These are phyloP conservation scores for Colletotrichum brevisporum DNA, from an alignment of 2,329 filamentous ascomycete genomes.

Conservation along the genomic window DNA sequence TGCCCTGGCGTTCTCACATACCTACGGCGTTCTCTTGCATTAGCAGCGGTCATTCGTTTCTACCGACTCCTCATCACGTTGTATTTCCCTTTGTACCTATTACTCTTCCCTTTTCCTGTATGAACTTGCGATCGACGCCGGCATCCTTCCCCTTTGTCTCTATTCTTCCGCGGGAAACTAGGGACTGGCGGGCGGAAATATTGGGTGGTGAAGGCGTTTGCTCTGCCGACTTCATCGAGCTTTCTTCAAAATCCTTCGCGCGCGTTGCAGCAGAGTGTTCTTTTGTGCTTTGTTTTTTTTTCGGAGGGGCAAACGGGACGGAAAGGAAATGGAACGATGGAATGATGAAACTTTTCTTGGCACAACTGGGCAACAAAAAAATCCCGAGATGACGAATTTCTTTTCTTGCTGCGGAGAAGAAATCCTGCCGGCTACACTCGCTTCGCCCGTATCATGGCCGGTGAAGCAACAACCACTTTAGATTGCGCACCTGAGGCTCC, in stretches of 20 bases:
- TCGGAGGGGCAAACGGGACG: conserved; percentile 20
- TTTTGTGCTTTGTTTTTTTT: conserved; percentile 11
- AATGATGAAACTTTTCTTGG: conserved; percentile 26
- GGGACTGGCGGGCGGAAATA: conserved; percentile 29
- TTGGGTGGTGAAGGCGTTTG: conserved; percentile 22
- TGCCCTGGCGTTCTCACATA: conserved; percentile 36
- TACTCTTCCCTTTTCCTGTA: conserved; percentile 25
- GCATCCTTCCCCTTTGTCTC: conserved; percentile 27
- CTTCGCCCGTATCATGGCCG: neutral
- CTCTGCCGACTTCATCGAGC: neutral
- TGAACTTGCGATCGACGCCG: conserved; percentile 14
- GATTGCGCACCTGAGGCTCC: conserved; percentile 1
- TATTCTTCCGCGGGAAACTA: conserved; percentile 27
- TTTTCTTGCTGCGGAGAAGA: conserved; percentile 15
- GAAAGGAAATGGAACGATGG: conserved; percentile 37
- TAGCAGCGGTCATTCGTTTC: conserved; percentile 37
- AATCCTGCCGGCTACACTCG: neutral
- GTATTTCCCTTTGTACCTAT: conserved; percentile 36
- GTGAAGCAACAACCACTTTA: neutral
- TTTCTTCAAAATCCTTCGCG: neutral
- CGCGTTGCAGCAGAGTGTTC: conserved; percentile 34
- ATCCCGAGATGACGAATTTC: conserved; percentile 22
- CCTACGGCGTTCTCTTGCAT: conserved; percentile 38
- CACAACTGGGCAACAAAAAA: conserved; percentile 31
- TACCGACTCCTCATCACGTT: conserved; percentile 15